A percentile compares a stretch with the other conserved stretches of the same genome.
phyloP scores from a whole-genome alignment of 2,329 filamentous ascomycete genomes.

The Colletotrichum plurivorum region DNA sequence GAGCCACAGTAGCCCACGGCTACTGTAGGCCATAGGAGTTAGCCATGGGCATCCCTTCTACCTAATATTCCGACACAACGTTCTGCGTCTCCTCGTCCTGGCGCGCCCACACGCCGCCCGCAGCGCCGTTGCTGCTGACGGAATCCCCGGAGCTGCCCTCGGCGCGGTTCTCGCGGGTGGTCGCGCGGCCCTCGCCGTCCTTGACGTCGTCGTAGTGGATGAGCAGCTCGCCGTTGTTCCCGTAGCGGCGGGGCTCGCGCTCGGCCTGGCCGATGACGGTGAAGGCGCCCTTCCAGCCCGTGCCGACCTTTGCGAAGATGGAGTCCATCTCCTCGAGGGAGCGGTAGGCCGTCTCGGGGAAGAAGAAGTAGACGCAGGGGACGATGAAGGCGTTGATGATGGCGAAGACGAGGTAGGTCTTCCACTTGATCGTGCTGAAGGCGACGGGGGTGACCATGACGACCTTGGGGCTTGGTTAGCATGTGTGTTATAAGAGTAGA shows the following conservation, averaged over 20 bases:
- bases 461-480: constrained; percentile 50
- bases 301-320: constrained; percentile 71
- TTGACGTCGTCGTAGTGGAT: constrained; percentile 60
- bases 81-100: constrained; percentile 40
- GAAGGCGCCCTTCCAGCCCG: constrained; percentile 53
- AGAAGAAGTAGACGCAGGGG: constrained; percentile 72
- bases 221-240: constrained; percentile 71
- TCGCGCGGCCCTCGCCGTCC: constrained; percentile 49
- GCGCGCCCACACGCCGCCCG: constrained; percentile 33
- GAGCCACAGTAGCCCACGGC: too few relatives aligned
- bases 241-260: constrained; percentile 69
- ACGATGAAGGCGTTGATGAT: constrained; percentile 75
- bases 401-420: constrained; percentile 77
- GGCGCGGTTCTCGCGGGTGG: constrained; percentile 36
- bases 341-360: constrained; percentile 75
- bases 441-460: constrained; percentile 75
- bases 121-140: constrained; percentile 25
- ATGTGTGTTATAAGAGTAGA: background rate
- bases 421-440: constrained; percentile 69
- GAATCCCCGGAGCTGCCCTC: constrained; percentile 36
- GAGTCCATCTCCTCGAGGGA: constrained; percentile 77
- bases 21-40: too few relatives aligned
- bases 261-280: constrained; percentile 54
- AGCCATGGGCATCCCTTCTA: too few relatives aligned
- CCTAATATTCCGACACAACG: too few relatives aligned